Conservation (phyloP, 176 grass and related monocot genomes). For the Dendrocalamus sinicus region DNA sequence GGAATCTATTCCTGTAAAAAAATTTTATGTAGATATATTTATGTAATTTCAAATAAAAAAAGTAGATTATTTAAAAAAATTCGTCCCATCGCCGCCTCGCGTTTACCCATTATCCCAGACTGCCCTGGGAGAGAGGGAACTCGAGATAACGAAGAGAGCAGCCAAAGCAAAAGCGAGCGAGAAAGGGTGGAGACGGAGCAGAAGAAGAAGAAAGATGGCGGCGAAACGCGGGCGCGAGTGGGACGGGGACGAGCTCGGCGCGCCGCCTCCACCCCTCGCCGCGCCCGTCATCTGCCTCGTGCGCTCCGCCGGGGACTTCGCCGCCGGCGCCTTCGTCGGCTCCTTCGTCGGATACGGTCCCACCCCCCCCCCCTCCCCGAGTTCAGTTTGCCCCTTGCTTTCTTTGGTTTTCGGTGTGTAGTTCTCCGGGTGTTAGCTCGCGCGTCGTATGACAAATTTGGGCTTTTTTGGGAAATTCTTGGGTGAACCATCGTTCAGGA, state of each 20-base stretch:
- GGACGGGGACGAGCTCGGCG: constrained; percentile 47
- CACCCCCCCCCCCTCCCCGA: no score
- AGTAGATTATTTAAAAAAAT: no score
- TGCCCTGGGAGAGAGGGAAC: no score
- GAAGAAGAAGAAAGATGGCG: constrained; percentile 39
- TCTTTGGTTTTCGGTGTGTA: background rate
- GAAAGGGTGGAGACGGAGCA: no score
- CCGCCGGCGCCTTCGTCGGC: constrained; percentile 74
- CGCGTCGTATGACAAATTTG: background rate
- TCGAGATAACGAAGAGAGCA: constrained; percentile 5
- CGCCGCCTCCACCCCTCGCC: constrained; percentile 9
- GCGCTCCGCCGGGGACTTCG: constrained; percentile 73
- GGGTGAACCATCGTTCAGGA: background rate
- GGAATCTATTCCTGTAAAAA: no score
- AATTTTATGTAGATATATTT: no score
- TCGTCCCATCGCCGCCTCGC: no score
- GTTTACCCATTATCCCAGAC: no score
- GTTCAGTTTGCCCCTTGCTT: background rate
- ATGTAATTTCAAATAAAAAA: no score
- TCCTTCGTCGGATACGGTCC: constrained; percentile 85
- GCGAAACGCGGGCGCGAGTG: constrained; percentile 45
- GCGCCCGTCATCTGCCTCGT: constrained; percentile 66
- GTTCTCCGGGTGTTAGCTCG: background rate
- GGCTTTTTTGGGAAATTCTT: background rate
- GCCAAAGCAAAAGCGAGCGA: background rate